Conservation (phyloP, 495 filamentous ascomycete species). For the Tetracladium setigerum region DNA sequence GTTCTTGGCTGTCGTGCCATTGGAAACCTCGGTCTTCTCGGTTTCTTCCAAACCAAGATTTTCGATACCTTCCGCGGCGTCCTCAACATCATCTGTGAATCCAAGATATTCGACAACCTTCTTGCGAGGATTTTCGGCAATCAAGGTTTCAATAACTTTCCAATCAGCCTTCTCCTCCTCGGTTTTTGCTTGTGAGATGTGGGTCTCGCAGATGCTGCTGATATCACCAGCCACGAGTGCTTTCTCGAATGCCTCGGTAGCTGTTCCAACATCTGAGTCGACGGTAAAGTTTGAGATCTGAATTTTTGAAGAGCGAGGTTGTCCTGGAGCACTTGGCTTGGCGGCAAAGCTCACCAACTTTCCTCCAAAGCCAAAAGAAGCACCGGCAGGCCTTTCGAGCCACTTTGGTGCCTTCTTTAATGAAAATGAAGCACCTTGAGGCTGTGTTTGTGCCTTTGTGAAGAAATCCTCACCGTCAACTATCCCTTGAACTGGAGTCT, state of each 20-base stretch:
- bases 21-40: slow-evolving; percentile 19
- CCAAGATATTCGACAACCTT: slow-evolving; percentile 82
- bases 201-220: slow-evolving; percentile 69
- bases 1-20: slow-evolving; percentile 35
- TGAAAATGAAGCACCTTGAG: slow-evolving; percentile 81
- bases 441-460: slow-evolving; percentile 80
- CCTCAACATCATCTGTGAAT: slow-evolving; percentile 54
- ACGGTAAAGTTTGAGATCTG: slow-evolving; percentile 82
- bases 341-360: slow-evolving; percentile 74
- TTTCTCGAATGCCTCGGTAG: slow-evolving; percentile 80
- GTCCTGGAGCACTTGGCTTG: slow-evolving; percentile 45
- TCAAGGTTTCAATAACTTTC: slow-evolving; percentile 86
- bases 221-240: slow-evolving; percentile 74
- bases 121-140: slow-evolving; percentile 70
- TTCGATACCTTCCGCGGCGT: slow-evolving; percentile 34
- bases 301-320: slow-evolving; percentile 63
- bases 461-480: slow-evolving; percentile 97
- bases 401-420: slow-evolving; percentile 83
- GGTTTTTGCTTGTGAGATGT: slow-evolving; percentile 60
- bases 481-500: slow-evolving; percentile 41
- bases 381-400: slow-evolving; percentile 78
- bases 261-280: slow-evolving; percentile 74
- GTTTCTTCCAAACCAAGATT: slow-evolving; percentile 27
- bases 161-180: slow-evolving; percentile 95
- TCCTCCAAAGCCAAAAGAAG: slow-evolving; percentile 92